Base-by-base conservation (phyloP, 1,284 basidiomycete genomes). In the Ceratorhiza oryzae-sativae region DNA sequence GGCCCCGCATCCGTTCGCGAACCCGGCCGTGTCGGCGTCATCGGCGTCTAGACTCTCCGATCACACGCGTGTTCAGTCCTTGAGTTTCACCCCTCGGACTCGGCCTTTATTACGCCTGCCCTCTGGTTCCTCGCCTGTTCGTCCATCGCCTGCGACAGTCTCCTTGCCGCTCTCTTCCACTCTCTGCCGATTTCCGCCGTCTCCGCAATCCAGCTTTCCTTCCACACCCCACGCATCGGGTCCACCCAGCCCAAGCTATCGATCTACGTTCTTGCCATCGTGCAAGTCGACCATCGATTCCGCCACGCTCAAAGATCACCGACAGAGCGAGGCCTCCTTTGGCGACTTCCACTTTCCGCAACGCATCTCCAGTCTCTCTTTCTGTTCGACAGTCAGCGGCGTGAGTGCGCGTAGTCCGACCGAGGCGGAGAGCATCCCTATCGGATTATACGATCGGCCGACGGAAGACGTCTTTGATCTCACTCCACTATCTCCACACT, bases 361-460 rank as follows among this genome's bases (percentile, higher is more conserved):
- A 23, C 65, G 65, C 27, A 42, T 45, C 1, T 71, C 67, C 2
- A 51, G 55, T 30, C 20, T 71, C 20, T 71, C 67, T 1, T 71
- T 71, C 49, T 27, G 30, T 3, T 71, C 67, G 4, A 49, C n/a
- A 45, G 42, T 60, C 30, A 71, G 56, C 55, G 67, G 56, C 6
- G 45, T 25, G 6, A 68, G 65, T 20, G 65, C 53, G 13, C 55
- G 56, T 6, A 39, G 42, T 32, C 20, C 55, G 42, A 60, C 55
- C 9, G 55, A 71, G 20, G 55, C 42, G 5, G 67, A 71, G 56
- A 71, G 67, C 36, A 71, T 71, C 25, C 67, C 67, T 3, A 71
- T 71, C 32, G 67, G 55, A 18, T 27, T 71, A 20, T 45, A 71
- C 56, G 15, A 46, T n/a, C 36, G 51, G 25, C 30, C 67, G 42